Evolutionary conservation across 2,329 filamentous ascomycete species (phyloP).

Genomic region (Neonectria punicea): DNA sequence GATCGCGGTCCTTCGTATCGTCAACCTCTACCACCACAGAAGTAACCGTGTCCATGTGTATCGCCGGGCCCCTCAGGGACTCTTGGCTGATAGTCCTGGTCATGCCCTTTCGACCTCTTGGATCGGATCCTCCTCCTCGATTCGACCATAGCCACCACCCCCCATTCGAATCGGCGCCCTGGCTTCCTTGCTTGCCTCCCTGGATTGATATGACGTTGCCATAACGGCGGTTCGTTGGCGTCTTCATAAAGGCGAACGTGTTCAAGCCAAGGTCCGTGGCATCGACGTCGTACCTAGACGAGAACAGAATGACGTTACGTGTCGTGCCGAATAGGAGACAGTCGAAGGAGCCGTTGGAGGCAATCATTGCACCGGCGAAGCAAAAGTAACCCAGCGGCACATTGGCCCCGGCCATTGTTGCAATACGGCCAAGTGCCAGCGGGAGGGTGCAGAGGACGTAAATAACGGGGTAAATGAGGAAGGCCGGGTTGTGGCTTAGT

Average conservation of each 20-base stretch:
- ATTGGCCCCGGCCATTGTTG: slow-evolving; percentile 65
- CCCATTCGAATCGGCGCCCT: slow-evolving; percentile 28
- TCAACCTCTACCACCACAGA: slow-evolving; percentile 54
- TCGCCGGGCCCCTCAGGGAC: slow-evolving; percentile 50
- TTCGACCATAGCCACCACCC: slow-evolving; percentile 45
- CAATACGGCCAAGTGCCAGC: slow-evolving; percentile 71
- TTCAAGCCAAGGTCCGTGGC: slow-evolving; percentile 59
- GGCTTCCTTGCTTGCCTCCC: slow-evolving; percentile 36
- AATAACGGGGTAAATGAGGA: slow-evolving; percentile 75
- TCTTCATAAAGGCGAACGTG: slow-evolving; percentile 63
- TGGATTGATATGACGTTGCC: slow-evolving; percentile 56
- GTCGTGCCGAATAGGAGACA: slow-evolving; percentile 64
- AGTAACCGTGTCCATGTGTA: slow-evolving; percentile 58
- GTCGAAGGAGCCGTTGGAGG: slow-evolving; percentile 66
- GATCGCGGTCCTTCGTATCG: slow-evolving; percentile 39
- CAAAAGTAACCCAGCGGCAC: slow-evolving; percentile 67
- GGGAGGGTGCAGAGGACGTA: slow-evolving; percentile 77
- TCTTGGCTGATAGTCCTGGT: slow-evolving; percentile 45
- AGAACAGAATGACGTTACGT: slow-evolving; percentile 63
- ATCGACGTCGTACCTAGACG: slow-evolving; percentile 48
- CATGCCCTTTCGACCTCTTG: slow-evolving; percentile 26
- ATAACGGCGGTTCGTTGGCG: slow-evolving; percentile 49
- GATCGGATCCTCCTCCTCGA: slow-evolving; percentile 14
- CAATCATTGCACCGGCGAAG: slow-evolving; percentile 68
- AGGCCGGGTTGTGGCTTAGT: slow-evolving; percentile 58